Conservation (phyloP, 305 asterid genomes). For the Vinca major region DNA sequence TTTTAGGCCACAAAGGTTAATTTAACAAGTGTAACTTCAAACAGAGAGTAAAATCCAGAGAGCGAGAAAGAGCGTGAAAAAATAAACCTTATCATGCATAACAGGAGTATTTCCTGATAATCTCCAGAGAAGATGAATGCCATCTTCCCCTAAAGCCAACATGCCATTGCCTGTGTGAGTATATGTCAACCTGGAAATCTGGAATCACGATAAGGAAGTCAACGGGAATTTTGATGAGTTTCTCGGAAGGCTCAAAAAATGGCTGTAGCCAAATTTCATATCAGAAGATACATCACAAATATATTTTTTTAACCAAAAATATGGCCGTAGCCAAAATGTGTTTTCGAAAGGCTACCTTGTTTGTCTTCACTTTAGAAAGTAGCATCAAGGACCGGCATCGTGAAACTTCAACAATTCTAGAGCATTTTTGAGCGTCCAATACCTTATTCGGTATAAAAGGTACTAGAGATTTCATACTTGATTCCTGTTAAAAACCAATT, state of each 20-base stretch:
- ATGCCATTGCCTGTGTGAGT: constrained; percentile 55
- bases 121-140: constrained; percentile 61
- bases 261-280: background rate
- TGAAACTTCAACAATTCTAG: constrained; percentile 48
- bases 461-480: constrained; percentile 17
- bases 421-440: constrained; percentile 29
- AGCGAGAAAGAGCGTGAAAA: background rate
- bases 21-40: background rate
- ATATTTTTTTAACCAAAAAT: too few species aligned
- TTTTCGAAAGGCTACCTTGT: constrained; percentile 28
- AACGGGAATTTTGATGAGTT: background rate
- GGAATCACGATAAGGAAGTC: constrained; percentile 23
- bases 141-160: constrained; percentile 57
- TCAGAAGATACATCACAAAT: background rate
- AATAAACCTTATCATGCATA: constrained; percentile 32
- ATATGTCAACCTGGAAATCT: constrained; percentile 66
- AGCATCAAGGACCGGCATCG: constrained; percentile 43
- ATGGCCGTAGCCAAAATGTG: background rate
- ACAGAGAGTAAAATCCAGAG: background rate
- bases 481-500: constrained; percentile 26
- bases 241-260: background rate
- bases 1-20: background rate
- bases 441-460: constrained; percentile 18
- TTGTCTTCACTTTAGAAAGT: constrained; percentile 33
- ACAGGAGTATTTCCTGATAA: constrained; percentile 32